A percentile compares a stretch with the other conserved stretches of the same genome.
Evolutionary conservation across 2,329 filamentous ascomycete genomes (phyloP).

Genomic region (Calonectria fujianensis): DNA sequence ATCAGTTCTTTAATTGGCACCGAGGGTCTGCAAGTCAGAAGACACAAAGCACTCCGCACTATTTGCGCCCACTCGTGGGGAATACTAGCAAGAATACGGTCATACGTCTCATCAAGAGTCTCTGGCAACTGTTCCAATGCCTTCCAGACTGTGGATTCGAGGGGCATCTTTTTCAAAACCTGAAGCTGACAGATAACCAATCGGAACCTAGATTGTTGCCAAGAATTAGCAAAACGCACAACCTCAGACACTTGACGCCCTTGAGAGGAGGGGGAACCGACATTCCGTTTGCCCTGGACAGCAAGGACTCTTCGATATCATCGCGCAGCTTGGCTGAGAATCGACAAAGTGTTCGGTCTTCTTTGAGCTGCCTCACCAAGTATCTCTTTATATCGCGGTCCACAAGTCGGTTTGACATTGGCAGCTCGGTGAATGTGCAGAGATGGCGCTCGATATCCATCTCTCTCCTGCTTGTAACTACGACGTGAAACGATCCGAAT

Average conservation of each 20-base stretch:
- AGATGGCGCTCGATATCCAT: conserved; percentile 2
- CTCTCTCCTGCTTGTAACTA: conserved; percentile 6
- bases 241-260: not conserved
- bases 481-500: not conserved
- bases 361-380: not conserved
- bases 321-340: not conserved
- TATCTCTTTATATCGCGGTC: conserved; percentile 1
- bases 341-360: not conserved
- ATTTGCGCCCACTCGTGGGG: not conserved
- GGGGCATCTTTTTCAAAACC: conserved; percentile 1
- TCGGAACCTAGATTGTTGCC: not conserved
- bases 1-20: not conserved
- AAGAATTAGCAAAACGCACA: not conserved
- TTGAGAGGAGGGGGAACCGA: not conserved
- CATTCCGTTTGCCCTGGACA: not conserved
- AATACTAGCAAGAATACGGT: not conserved
- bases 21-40: not conserved
- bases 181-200: not conserved
- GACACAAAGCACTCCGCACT: not conserved
- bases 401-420: not conserved
- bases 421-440: not conserved
- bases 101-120: not conserved
- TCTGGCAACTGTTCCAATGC: not conserved
- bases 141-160: not conserved
- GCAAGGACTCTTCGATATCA: not conserved